Conservation (phyloP, 1,284 basidiomycete genomes). For the Cerioporus squamosus region DNA sequence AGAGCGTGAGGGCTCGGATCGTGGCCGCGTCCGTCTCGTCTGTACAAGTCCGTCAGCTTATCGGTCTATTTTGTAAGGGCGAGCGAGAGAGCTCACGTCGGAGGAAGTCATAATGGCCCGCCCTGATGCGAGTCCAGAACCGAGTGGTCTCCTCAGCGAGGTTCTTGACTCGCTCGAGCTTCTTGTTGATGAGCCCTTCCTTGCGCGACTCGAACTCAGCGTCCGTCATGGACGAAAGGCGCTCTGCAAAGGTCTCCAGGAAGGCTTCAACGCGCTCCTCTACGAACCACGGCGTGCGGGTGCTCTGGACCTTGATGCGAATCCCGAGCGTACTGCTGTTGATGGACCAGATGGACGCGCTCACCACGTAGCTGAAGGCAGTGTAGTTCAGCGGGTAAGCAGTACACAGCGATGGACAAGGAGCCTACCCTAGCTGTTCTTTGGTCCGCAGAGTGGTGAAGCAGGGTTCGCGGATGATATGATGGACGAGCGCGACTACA, state of each 20-base stretch:
- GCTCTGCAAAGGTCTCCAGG: constrained; percentile 25
- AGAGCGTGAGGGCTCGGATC: constrained; percentile 25
- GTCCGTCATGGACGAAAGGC: constrained; percentile 22
- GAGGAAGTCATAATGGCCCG: constrained; percentile 33
- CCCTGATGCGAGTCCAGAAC: constrained; percentile 33
- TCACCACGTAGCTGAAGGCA: constrained; percentile 33
- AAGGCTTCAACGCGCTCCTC: constrained; percentile 36
- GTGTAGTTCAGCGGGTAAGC: too few relatives aligned
- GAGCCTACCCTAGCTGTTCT: constrained; percentile 36
- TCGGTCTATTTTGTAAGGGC: not conserved
- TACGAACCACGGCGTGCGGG: constrained; percentile 27
- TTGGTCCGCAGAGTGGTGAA: constrained; percentile 34
- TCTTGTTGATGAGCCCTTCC: constrained; percentile 32
- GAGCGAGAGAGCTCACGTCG: constrained; percentile 23
- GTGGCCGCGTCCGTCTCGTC: constrained; percentile 29
- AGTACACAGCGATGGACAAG: not conserved
- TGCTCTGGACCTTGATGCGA: constrained; percentile 33
- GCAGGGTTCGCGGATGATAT: constrained; percentile 32
- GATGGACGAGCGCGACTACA: constrained; percentile 28
- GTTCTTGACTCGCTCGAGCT: constrained; percentile 33
- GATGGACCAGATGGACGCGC: constrained; percentile 21
- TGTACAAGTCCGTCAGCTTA: constrained; percentile 9
- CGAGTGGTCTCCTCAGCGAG: constrained; percentile 31
- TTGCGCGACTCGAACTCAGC: constrained; percentile 28
- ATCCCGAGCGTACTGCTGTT: constrained; percentile 30